Evolutionary conservation across 2,329 filamentous ascomycete genomes (phyloP), one percentile per base, ranked within the genome.

Genomic region (Tolypocladium guangdongense): DNA sequence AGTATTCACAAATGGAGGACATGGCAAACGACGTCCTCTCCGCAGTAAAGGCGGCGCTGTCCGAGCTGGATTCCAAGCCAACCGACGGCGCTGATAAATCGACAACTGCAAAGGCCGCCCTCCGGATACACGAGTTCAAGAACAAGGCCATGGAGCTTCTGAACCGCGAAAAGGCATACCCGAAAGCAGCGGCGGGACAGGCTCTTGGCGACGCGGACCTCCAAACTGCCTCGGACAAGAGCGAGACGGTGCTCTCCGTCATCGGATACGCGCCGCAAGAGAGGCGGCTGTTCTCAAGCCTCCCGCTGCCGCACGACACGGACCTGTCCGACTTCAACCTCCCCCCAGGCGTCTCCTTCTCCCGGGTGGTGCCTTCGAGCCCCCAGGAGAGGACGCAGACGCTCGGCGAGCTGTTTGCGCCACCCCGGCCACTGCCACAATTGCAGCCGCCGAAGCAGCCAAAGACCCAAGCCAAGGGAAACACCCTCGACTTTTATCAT

Each of bases 271-370:
- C 87, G 41, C 83, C 85, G 2, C 83, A 83, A 47, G 79, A 87
- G 37, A 86, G 84, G 60, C 87, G 92, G 56, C 74, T 96, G 4
- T 96, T 93, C 66, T 95, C 92, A 4, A 95, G 91, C 67, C 74
- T 96, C 50, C 88, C 71, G 10, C 48, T 63, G 16, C 63, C 68
- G 2, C 55, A 63, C 12, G 62, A 66, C 49, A 55, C 62, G 38
- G 62, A 68, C 38, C 53, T 69, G 53, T 60, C 63, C 47, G 59
- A 66, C 62, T 75, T 78, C 38, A 78, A 74, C 22, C 72, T 96
- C 30, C 91, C 91, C 0, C 84, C 82, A 54, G 89, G 90, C 38
- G 80, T 96, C 43, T 81, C 82, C 22, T 61, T 71, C 39, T 68
- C 68, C 24, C 63, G 62, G 30, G 63, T 73, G 52, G 59, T 62